A percentile compares a stretch with the other conserved stretches of the same genome.
phyloP scores from a whole-genome alignment of 352 stramenopile species.

The Phytophthora tubulina region DNA sequence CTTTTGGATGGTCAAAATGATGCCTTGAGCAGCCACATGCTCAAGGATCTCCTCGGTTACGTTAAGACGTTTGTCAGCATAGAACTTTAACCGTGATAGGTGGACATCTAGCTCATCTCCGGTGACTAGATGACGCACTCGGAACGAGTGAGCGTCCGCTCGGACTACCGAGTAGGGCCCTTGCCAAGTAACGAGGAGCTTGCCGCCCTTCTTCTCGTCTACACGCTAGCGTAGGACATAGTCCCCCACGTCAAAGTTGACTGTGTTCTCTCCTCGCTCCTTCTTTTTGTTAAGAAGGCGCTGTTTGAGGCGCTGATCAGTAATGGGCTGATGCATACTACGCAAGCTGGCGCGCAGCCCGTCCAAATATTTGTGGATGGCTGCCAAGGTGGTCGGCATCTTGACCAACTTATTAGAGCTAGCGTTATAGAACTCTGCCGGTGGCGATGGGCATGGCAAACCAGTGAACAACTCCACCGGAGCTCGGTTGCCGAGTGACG shows the following conservation, averaged over 20 bases:
- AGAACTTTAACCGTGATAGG: constrained; percentile 23
- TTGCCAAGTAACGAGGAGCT: constrained; percentile 24
- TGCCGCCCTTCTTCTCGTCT: constrained; percentile 15
- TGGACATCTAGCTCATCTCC: constrained; percentile 19
- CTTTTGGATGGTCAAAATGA: not conserved
- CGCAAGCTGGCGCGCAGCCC: not conserved
- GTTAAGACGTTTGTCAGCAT: not conserved
- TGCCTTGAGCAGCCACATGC: not conserved
- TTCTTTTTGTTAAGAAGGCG: not conserved
- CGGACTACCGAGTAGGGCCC: constrained; percentile 12
- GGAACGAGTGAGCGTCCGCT: constrained; percentile 20
- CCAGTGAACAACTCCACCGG: constrained; percentile 30
- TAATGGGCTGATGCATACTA: not conserved
- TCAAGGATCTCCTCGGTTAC: not conserved
- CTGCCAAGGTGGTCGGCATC: not conserved
- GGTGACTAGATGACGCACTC: constrained; percentile 12
- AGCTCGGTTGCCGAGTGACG: not conserved
- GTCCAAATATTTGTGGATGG: not conserved
- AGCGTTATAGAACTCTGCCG: not conserved
- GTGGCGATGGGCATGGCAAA: not conserved
- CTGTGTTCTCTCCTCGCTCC: not conserved
- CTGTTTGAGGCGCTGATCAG: not conserved
- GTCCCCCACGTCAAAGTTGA: constrained; percentile 5
- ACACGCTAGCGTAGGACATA: not conserved
- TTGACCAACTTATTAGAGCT: not conserved